A percentile compares a stretch with the other conserved stretches of the same genome.
Evolutionary conservation across 2,329 filamentous ascomycete species (phyloP).

Genomic region (Chaetomiaceae sp.): DNA sequence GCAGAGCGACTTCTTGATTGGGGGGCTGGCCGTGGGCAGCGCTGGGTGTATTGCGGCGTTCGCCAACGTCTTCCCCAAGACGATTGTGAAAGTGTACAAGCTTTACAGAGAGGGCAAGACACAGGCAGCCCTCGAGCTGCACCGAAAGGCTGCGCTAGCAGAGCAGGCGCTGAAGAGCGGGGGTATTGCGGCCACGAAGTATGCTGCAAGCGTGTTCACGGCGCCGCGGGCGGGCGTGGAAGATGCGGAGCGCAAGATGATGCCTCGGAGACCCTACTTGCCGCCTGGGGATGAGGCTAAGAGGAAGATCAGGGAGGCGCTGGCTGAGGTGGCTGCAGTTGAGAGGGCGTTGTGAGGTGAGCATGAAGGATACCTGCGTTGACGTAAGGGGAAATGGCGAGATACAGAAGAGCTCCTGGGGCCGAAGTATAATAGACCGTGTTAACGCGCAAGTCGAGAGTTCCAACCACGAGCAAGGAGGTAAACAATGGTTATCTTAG

Average conservation of each 20-base stretch:
- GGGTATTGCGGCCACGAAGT: slow-evolving; percentile 65
- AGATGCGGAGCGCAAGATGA: slow-evolving; percentile 53
- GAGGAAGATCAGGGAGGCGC: slow-evolving; percentile 36
- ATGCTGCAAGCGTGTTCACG: slow-evolving; percentile 58
- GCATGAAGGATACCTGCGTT: neutral
- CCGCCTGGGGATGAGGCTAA: slow-evolving; percentile 42
- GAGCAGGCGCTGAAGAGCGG: slow-evolving; percentile 59
- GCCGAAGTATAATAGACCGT: too few species aligned
- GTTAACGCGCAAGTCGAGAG: too few species aligned
- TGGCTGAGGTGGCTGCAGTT: slow-evolving; percentile 43
- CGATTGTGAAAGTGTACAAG: slow-evolving; percentile 54
- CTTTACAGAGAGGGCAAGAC: slow-evolving; percentile 56
- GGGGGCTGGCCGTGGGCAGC: slow-evolving; percentile 54
- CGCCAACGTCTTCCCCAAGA: slow-evolving; percentile 57
- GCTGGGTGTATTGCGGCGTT: slow-evolving; percentile 60
- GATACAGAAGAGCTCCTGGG: neutral
- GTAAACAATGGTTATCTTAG: too few species aligned
- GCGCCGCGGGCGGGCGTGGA: slow-evolving; percentile 57
- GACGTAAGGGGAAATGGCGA: neutral
- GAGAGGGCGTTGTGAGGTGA: slow-evolving; percentile 38
- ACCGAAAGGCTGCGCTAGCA: slow-evolving; percentile 58
- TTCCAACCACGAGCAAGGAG: too few species aligned
- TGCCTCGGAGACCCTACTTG: slow-evolving; percentile 59
- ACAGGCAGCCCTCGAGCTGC: slow-evolving; percentile 56
- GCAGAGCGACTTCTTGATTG: slow-evolving; percentile 67